A percentile compares a stretch with the other conserved stretches of the same genome.
phyloP scores from a whole-genome alignment of 129 eudicot genomes.

The Helichrysum umbraculigerum region DNA sequence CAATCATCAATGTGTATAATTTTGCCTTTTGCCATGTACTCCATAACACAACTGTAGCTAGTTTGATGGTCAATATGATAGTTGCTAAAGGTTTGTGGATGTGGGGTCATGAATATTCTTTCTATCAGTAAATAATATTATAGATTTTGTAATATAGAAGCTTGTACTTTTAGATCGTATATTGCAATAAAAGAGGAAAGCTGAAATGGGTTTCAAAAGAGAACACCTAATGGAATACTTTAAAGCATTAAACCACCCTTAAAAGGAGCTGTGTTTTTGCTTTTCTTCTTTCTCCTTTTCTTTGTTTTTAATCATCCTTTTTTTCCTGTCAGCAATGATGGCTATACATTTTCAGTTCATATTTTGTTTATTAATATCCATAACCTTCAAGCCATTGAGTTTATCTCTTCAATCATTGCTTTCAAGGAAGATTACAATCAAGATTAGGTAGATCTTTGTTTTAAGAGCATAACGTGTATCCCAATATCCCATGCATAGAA shows the following conservation, averaged over 20 bases:
- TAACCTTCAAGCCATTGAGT: conserved; percentile 29
- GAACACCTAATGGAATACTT: conserved; percentile 40
- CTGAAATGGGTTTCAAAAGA: conserved; percentile 57
- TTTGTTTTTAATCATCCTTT: conserved; percentile 33
- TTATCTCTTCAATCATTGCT: conserved; percentile 35
- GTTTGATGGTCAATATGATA: conserved; percentile 3
- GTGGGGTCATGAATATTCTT: conserved; percentile 23
- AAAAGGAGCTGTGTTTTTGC: conserved; percentile 45
- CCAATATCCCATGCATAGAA: conserved; percentile 9
- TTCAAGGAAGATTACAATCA: conserved; percentile 18
- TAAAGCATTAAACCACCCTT: conserved; percentile 45
- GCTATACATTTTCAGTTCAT: conserved; percentile 16
- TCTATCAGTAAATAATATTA: background rate
- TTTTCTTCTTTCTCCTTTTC: conserved; percentile 31
- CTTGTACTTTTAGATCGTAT: conserved; percentile 43
- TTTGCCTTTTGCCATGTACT: background rate
- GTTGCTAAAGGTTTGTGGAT: conserved; percentile 14
- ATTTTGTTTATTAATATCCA: background rate
- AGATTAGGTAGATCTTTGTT: conserved; percentile 8
- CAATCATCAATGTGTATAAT: background rate
- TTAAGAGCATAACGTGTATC: background rate
- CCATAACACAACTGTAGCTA: background rate
- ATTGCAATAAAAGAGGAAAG: conserved; percentile 51
- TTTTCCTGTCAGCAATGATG: conserved; percentile 39
- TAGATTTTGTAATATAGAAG: conserved; percentile 35